Conservation (phyloP, 1,284 basidiomycete species). For the Sphaerobolus stellatus region DNA sequence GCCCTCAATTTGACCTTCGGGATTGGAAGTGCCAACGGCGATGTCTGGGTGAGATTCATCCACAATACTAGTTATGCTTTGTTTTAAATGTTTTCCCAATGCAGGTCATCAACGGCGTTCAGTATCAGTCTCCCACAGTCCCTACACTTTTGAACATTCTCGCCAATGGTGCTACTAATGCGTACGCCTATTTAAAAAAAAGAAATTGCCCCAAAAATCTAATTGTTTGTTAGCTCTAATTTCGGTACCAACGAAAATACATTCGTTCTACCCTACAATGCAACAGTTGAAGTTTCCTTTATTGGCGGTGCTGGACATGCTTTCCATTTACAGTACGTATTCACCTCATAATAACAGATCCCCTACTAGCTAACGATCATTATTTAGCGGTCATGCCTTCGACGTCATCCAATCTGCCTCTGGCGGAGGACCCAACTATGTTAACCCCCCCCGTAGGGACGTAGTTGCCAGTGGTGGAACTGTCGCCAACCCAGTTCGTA, state of each 20-base stretch:
- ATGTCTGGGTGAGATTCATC: constrained; percentile 6
- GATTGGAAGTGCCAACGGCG: constrained; percentile 11
- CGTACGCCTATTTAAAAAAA: background rate
- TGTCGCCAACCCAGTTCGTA: constrained; percentile 9
- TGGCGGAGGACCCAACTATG: constrained; percentile 13
- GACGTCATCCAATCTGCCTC: constrained; percentile 11
- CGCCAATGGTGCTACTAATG: constrained; percentile 6
- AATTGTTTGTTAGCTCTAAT: background rate
- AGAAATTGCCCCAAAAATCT: background rate
- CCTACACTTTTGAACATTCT: background rate
- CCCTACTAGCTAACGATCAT: background rate
- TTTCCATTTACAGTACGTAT: constrained; percentile 14
- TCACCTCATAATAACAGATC: background rate
- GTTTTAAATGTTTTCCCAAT: background rate
- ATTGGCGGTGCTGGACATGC: constrained; percentile 9
- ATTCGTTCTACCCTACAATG: constrained; percentile 5
- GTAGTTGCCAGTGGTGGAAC: constrained; percentile 30
- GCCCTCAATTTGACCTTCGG: background rate
- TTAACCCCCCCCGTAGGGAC: constrained; percentile 41
- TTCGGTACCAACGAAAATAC: constrained; percentile 14
- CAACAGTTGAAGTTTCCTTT: constrained; percentile 11
- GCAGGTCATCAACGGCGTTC: background rate
- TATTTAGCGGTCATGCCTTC: constrained; percentile 13
- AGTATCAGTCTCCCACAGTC: background rate
- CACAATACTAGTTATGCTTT: background rate